Evolutionary conservation across 2,329 filamentous ascomycete species (phyloP), one percentile per base, ranked within the genome.

Genomic region (Berkeleyomyces rouxiae): DNA sequence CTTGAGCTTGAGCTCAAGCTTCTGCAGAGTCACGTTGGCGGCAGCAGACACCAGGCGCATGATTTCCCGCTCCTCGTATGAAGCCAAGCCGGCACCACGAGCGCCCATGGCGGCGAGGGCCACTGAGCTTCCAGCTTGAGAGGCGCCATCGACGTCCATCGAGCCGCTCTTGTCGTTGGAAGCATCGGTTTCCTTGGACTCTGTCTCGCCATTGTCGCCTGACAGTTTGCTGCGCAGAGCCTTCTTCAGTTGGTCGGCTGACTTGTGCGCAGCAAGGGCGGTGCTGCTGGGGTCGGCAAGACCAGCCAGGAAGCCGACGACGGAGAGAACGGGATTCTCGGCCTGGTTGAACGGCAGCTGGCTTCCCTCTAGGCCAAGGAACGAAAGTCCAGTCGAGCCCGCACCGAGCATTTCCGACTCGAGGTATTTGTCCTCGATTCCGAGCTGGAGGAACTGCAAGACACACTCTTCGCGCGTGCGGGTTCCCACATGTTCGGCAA

Each of bases 401-500:
- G 76, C 78, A 61, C 81, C 73, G 1, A 72, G 69, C 3, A 70
- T 68, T 69, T 92, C 85, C 6, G 89, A 84, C 69, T 97, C 91
- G 7, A 96, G 78, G 70, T 96, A 99, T 72, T 95, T 95, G 76
- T 96, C 92, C 72, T 97, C 93, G 66, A 99, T 99, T 68, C 96
- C 92, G 43, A 99, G 79, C 71, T 96, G 90, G 67, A 99, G 74
- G 77, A 99, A 99, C 72, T 96, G 93, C 68, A 97, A 80, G 13
- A 97, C 92, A 72, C 93, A 99, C 75, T 99, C 92, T 73, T 99
- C 95, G 61, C 90, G 82, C 1, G 90, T 96, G 65, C 92, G 85
- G 2, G 90, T 95, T 58, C 88, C 88, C 51, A 99, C 93, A 70
- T 96, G 88, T 66, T 92, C 90, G 1, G 95, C 86, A 67, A 99